These are phyloP conservation scores for Nicotiana tomentosiformis DNA, from an alignment of 257 asterid genomes.

Conservation along the genomic window DNA sequence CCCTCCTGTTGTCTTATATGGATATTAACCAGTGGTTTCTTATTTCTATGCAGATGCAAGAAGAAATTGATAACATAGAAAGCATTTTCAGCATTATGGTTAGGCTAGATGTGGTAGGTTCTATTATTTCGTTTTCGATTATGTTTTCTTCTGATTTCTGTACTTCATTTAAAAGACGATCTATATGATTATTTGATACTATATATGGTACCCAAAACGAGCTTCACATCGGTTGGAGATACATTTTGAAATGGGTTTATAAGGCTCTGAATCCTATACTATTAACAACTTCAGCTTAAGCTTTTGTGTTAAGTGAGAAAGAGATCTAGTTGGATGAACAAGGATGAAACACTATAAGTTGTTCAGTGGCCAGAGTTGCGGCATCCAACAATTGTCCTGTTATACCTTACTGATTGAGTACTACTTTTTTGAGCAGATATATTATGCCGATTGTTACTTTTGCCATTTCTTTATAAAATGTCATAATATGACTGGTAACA, in stretches of 20 bases:
- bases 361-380: not conserved
- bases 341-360: not conserved
- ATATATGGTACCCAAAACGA: not conserved
- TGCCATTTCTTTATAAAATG: not conserved
- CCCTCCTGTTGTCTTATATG: not conserved
- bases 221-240: not conserved
- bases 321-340: not conserved
- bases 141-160: not conserved
- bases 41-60: conserved; percentile 49
- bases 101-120: conserved; percentile 70
- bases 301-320: not conserved
- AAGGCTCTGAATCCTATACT: not conserved
- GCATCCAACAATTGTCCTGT: not conserved
- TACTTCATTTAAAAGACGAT: not conserved
- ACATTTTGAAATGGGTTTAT: not conserved
- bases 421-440: not conserved
- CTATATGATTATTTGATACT: not conserved
- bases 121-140: not conserved
- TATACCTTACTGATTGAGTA: not conserved
- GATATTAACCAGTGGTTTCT: not conserved
- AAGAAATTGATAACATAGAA: conserved; percentile 57
- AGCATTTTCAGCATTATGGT: conserved; percentile 45
- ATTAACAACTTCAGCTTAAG: not conserved
- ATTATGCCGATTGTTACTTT: not conserved
- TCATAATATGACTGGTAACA: not conserved